phyloP scores from a whole-genome alignment of 208 protist species.

The Trypanosoma conorhini region DNA sequence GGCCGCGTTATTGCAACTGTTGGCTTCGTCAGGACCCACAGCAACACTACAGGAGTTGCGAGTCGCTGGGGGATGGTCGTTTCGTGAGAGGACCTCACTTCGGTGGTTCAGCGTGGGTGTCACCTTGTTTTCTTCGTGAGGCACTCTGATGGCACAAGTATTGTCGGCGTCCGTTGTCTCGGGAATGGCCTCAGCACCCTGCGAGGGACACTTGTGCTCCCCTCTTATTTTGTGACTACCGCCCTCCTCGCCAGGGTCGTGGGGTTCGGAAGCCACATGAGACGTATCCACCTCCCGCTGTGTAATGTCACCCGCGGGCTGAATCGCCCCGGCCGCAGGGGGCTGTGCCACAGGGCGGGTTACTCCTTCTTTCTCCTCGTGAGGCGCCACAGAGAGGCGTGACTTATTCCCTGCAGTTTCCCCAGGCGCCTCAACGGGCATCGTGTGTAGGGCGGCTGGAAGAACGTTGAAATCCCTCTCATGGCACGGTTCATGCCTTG shows the following conservation, averaged over 20 bases:
- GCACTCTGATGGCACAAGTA: background rate
- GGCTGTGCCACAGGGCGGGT: background rate
- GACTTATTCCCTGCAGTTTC: background rate
- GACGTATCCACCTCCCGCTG: background rate
- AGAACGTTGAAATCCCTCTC: background rate
- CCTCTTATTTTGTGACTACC: background rate
- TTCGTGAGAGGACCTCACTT: background rate
- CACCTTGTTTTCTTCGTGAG: background rate
- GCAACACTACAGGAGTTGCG: background rate
- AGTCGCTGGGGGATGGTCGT: background rate
- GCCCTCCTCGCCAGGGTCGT: background rate
- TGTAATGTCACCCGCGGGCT: background rate
- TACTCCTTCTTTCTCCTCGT: background rate
- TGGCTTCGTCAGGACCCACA: background rate
- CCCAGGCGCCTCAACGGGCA: background rate
- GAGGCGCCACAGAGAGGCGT: background rate
- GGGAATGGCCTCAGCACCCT: background rate
- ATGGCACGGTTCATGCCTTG: background rate
- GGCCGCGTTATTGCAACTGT: background rate
- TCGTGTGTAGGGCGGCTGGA: background rate
- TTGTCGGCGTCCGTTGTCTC: background rate
- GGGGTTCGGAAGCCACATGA: background rate
- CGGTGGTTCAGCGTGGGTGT: background rate
- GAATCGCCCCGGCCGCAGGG: background rate
- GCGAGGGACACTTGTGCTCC: background rate